phyloP scores from a whole-genome alignment of 108 stramenopile species.

The Aurantiochytrium sp. region DNA sequence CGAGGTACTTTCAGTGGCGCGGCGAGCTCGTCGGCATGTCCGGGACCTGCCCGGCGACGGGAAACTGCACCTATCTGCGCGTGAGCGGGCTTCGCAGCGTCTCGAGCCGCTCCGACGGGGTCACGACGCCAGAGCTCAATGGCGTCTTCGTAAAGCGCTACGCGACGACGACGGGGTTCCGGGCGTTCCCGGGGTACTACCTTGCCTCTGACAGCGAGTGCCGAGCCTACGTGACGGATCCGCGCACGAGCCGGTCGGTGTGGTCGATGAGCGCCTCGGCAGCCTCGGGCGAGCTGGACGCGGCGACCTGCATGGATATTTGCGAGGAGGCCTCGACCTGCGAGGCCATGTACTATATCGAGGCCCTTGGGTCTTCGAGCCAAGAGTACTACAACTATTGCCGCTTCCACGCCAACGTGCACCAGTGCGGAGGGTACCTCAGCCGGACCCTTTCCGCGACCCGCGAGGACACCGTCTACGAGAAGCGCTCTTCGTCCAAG shows the following conservation, averaged over 20 bases:
- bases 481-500: background rate
- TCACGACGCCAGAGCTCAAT: background rate
- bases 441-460: background rate
- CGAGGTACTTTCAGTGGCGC: conserved; percentile 23
- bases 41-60: background rate
- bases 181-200: background rate
- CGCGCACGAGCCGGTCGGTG: background rate
- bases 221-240: background rate
- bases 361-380: background rate
- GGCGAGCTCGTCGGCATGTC: background rate
- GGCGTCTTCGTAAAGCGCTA: background rate
- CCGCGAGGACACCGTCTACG: background rate
- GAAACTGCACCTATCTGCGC: background rate
- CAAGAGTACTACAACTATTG: background rate
- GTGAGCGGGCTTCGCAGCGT: background rate
- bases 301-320: background rate
- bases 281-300: background rate
- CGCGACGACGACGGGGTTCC: background rate
- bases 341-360: background rate
- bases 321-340: background rate
- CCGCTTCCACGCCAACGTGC: background rate
- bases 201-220: background rate
- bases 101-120: background rate
- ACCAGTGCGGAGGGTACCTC: background rate
- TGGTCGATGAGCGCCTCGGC: background rate